phyloP scores from a whole-genome alignment of 495 filamentous ascomycete species.

The Bombardia bombarda region DNA sequence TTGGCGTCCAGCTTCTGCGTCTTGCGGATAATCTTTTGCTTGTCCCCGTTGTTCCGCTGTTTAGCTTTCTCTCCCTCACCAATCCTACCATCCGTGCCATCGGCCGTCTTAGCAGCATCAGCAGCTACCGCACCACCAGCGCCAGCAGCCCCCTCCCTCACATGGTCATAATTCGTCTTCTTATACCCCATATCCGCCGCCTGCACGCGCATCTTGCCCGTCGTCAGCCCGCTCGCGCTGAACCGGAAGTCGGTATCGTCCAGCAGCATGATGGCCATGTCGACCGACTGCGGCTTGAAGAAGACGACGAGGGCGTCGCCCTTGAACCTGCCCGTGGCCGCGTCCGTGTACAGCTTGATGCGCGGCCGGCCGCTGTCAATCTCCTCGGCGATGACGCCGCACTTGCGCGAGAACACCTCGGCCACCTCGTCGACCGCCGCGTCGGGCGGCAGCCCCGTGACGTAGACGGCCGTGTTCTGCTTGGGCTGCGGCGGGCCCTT shows the following conservation, averaged over 20 bases:
- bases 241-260: conserved; percentile 84
- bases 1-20: conserved; percentile 84
- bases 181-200: conserved; percentile 87
- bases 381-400: conserved; percentile 89
- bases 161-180: conserved; percentile 41
- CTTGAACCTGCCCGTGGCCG: conserved; percentile 72
- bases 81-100: no score
- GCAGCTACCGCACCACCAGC: not conserved
- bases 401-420: conserved; percentile 73
- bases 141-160: conserved; percentile 27
- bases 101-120: not conserved
- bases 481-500: conserved; percentile 37
- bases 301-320: conserved; percentile 91
- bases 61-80: no score
- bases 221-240: conserved; percentile 38
- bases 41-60: conserved; percentile 50
- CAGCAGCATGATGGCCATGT: conserved; percentile 81
- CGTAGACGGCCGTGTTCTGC: conserved; percentile 84
- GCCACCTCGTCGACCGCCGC: conserved; percentile 70
- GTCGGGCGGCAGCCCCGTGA: conserved; percentile 77
- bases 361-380: conserved; percentile 77
- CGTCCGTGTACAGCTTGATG: conserved; percentile 87
- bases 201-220: conserved; percentile 69
- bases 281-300: conserved; percentile 85
- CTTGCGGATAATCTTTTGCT: conserved; percentile 80